Base-by-base conservation (phyloP, 805 yeast genomes). In the Citeromyces matritensis region DNA sequence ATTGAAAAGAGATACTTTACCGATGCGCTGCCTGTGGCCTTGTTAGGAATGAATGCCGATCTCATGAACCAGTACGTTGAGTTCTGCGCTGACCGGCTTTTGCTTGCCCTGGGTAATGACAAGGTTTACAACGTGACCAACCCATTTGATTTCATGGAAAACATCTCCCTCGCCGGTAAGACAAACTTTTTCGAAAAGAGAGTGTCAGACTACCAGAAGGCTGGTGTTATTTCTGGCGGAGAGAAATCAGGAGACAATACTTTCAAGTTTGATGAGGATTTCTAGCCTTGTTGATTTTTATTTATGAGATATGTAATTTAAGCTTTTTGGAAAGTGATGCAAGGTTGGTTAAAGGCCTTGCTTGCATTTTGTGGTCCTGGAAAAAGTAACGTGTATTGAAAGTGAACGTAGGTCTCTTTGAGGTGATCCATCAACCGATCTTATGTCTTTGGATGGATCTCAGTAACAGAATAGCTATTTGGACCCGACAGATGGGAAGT, bases 131-230 rank as follows among this genome's bases (percentile, higher is more conserved):
- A 84, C 47, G 88, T 69, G 37, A 65, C 82, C 40, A 88, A 88
- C 57, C 98, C 98, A 57, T 88, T 88, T 55, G 98, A 88, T 59
- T 88, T 88, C 55, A 88, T 88, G 98, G 98, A 88, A 67, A 88
- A 91, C 67, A 88, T 88, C 49, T 88, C 97, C 6, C 73, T 88
- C 46, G 94, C 96, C 37, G 98, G 98, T 60, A 88, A 88, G 73
- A 88, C 98, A 47, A 88, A 91, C 69, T 88, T 88, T 74, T 88
- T 88, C 53, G 98, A 88, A 69, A 88, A 88, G 74, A 81, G 98
- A 64, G 98, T 88, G 36, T 81, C 94, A 36, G 98, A 88, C 61
- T 88, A 88, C 64, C 98, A 88, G 65, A 91, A 88, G 66, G 97
- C 98, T 36, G 97, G 98, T 66, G 98, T 88, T 49, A 88, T 88